Conservation (phyloP, 2,329 filamentous ascomycete species). For the Hysterium pulicare region DNA sequence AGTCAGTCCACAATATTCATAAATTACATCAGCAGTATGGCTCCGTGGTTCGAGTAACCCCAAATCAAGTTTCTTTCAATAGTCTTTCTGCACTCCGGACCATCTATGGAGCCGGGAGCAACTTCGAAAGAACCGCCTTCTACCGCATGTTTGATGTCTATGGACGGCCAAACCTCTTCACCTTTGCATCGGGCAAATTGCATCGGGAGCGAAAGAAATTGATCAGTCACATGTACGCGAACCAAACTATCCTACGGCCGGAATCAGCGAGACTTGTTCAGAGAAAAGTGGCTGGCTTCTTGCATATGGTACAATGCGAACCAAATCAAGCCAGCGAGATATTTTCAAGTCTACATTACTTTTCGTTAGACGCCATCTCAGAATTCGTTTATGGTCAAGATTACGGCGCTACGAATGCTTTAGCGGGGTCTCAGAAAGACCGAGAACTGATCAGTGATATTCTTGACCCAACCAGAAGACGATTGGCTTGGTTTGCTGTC, state of each 20-base stretch:
- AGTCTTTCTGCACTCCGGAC: constrained; percentile 46
- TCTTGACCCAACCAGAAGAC: constrained; percentile 44
- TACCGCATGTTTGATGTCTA: constrained; percentile 58
- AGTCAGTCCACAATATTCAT: too few relatives aligned
- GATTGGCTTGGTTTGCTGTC: constrained; percentile 49
- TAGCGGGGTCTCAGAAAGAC: constrained; percentile 39
- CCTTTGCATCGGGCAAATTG: constrained; percentile 42
- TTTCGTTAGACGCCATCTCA: constrained; percentile 53
- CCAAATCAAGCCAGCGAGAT: constrained; percentile 40
- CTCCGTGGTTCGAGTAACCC: constrained; percentile 47
- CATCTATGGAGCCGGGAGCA: constrained; percentile 54
- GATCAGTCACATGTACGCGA: constrained; percentile 53
- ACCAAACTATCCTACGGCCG: constrained; percentile 42
- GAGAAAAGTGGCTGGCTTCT: constrained; percentile 39
- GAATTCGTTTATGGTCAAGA: constrained; percentile 51
- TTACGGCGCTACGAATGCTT: constrained; percentile 43
- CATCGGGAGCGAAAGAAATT: constrained; percentile 54
- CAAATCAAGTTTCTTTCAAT: constrained; percentile 46
- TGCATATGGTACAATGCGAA: constrained; percentile 41
- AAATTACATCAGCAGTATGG: constrained; percentile 47
- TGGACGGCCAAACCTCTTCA: constrained; percentile 52
- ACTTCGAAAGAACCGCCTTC: constrained; percentile 50
- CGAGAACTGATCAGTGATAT: constrained; percentile 48
- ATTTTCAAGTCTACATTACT: constrained; percentile 52
- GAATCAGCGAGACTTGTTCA: constrained; percentile 35